phyloP scores from a whole-genome alignment of 441 rosid species.

The Adansonia rubrostipa region DNA sequence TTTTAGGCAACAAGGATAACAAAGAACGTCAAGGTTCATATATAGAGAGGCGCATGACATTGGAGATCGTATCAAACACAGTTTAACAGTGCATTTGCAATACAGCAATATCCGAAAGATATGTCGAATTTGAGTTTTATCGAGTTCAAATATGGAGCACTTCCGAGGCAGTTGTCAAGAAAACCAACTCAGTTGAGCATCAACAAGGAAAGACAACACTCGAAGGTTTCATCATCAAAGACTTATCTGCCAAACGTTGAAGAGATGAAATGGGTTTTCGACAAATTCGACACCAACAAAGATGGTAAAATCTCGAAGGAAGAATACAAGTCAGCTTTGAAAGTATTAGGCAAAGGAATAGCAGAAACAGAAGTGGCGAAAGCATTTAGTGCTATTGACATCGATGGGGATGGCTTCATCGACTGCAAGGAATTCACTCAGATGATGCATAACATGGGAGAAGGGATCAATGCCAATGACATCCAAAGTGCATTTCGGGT shows the following conservation, averaged over 20 bases:
- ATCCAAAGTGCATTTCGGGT: conserved; percentile 47
- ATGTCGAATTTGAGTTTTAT: conserved; percentile 42
- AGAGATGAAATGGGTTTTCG: conserved; percentile 58
- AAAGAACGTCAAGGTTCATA: background rate
- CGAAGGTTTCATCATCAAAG: conserved; percentile 22
- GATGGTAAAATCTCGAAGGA: conserved; percentile 58
- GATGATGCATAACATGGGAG: conserved; percentile 47
- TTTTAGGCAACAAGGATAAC: background rate
- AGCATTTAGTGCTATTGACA: conserved; percentile 45
- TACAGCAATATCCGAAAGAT: background rate
- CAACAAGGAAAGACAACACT: conserved; percentile 22
- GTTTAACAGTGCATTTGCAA: background rate
- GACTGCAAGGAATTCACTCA: conserved; percentile 53
- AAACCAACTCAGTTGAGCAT: conserved; percentile 29
- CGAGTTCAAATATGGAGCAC: conserved; percentile 36
- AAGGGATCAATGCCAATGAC: conserved; percentile 39
- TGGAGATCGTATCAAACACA: background rate
- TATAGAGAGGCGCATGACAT: background rate
- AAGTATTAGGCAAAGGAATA: conserved; percentile 36
- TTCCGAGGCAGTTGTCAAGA: conserved; percentile 31
- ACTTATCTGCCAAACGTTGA: conserved; percentile 40
- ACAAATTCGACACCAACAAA: conserved; percentile 52
- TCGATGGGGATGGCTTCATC: conserved; percentile 55
- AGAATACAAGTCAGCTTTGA: conserved; percentile 46
- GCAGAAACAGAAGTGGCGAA: conserved; percentile 40